Evolutionary conservation across 139 green algal genomes (phyloP).

Genomic region (Auxenochlorella pyrenoidosa): DNA sequence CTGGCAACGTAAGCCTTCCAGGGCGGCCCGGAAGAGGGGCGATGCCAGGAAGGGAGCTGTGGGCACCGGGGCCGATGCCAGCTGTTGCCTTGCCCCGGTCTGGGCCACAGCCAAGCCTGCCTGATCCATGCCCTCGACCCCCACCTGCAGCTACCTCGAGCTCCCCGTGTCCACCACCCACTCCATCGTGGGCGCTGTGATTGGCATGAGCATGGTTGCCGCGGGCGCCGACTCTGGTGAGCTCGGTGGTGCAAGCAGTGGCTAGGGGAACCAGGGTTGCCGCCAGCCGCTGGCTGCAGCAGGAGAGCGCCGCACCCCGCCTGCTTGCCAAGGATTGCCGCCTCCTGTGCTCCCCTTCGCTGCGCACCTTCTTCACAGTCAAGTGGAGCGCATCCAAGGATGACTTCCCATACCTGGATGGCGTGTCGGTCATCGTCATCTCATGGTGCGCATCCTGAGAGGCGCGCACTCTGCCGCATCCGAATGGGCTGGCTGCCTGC

Average conservation of each 20-base stretch:
- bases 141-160: constrained; percentile 46
- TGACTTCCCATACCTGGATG: constrained; percentile 56
- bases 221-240: constrained; percentile 15
- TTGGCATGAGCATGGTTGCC: constrained; percentile 43
- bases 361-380: not conserved
- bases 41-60: not conserved
- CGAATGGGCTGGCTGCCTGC: too few species aligned
- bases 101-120: not conserved
- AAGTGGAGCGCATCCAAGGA: constrained; percentile 20
- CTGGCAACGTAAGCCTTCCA: constrained; percentile 47
- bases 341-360: too few species aligned
- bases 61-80: not conserved
- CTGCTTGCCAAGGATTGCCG: too few species aligned
- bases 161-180: constrained; percentile 63
- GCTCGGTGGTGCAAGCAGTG: too few species aligned
- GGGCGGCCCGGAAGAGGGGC: not conserved
- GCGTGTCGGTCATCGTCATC: constrained; percentile 52
- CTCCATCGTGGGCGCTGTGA: constrained; percentile 50
- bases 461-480: too few species aligned
- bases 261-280: too few species aligned
- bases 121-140: too few species aligned
- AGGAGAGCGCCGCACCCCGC: too few species aligned
- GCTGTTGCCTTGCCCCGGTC: not conserved
- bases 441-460: constrained; percentile 45
- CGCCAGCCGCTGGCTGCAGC: too few species aligned